These are phyloP conservation scores for Xylaria intraflava DNA, from an alignment of 495 filamentous ascomycete genomes.

Conservation along the genomic window DNA sequence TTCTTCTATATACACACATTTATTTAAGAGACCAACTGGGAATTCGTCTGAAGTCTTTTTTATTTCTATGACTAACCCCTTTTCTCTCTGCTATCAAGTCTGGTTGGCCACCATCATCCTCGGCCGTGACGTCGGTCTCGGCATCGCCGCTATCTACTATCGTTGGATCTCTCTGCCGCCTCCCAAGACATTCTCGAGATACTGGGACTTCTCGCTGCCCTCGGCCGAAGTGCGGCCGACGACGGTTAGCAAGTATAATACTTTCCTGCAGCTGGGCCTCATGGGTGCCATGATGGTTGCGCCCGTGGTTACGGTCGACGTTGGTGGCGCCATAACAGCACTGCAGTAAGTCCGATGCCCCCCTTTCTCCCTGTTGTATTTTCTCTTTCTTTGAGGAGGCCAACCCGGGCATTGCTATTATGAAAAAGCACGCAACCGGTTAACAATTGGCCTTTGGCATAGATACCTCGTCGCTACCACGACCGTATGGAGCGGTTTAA, in stretches of 20 bases:
- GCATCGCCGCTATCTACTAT: slow-evolving; percentile 87
- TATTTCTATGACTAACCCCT: not conserved
- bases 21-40: not conserved
- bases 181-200: slow-evolving; percentile 86
- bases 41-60: not conserved
- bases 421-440: too few species aligned
- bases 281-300: slow-evolving; percentile 71
- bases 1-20: not conserved
- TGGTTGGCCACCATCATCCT: slow-evolving; percentile 86
- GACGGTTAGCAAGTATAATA: slow-evolving; percentile 84
- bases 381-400: not conserved
- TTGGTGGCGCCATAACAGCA: slow-evolving; percentile 50
- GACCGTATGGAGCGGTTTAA: slow-evolving; percentile 77
- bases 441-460: not conserved
- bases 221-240: slow-evolving; percentile 91
- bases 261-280: slow-evolving; percentile 68
- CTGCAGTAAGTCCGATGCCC: slow-evolving; percentile 60
- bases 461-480: slow-evolving; percentile 73
- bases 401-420: too few species aligned
- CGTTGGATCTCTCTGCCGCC: slow-evolving; percentile 88
- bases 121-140: slow-evolving; percentile 80
- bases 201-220: slow-evolving; percentile 95
- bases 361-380: not conserved
- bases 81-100: slow-evolving; percentile 39
- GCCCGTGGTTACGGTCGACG: slow-evolving; percentile 56